phyloP scores from a whole-genome alignment of 208 protist species.

The Kentomonas sorsogonicus region DNA sequence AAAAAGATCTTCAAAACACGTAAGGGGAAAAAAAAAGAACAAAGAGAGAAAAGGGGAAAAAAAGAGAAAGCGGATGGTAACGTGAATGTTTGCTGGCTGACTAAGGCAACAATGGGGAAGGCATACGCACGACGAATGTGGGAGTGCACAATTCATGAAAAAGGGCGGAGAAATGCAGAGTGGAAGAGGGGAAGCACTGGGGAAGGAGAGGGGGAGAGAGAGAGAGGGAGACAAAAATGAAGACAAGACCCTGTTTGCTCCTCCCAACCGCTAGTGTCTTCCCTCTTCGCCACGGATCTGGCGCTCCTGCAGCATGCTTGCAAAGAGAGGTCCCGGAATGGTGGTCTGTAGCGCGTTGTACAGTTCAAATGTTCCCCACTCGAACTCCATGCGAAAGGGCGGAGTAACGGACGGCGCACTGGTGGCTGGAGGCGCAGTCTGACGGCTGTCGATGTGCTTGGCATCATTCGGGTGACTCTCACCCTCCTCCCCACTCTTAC shows the following conservation, averaged over 20 bases:
- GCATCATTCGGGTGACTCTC: too few relatives aligned
- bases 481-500: too few relatives aligned
- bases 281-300: background rate
- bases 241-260: background rate
- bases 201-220: background rate
- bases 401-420: conserved; percentile 13
- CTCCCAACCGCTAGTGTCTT: background rate
- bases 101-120: background rate
- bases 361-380: conserved; percentile 27
- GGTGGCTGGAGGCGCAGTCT: background rate
- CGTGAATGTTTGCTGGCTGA: background rate
- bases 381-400: conserved; percentile 37
- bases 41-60: background rate
- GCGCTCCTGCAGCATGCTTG: background rate
- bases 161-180: background rate
- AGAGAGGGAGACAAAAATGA: background rate
- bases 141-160: background rate
- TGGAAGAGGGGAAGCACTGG: background rate
- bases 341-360: conserved; percentile 55
- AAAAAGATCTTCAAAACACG: background rate
- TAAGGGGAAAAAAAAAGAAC: background rate
- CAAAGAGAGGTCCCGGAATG: conserved; percentile 25
- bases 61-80: conserved; percentile 1
- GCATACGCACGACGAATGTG: background rate
- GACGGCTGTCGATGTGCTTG: background rate